Percentiles rank a stretch among this genome's conserved stretches.
These are phyloP conservation scores for Ephemerocybe angulata DNA, from an alignment of 768 basidiomycete species.

Conservation along the genomic window DNA sequence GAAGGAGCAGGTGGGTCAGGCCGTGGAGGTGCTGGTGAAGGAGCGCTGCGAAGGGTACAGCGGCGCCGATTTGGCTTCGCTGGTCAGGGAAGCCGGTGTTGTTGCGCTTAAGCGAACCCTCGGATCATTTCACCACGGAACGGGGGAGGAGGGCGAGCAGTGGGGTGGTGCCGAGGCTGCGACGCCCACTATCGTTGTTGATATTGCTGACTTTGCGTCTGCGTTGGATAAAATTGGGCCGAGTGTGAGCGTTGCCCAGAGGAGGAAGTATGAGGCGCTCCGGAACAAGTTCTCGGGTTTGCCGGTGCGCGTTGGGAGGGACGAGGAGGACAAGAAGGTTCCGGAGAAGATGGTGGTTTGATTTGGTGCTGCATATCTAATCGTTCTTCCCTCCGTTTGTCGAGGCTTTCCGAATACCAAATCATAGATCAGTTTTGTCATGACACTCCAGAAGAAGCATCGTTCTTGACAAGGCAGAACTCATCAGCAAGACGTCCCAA, in stretches of 20 bases:
- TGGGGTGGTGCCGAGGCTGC: conserved; percentile 9
- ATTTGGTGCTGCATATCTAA: no score
- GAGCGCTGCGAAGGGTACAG: conserved; percentile 82
- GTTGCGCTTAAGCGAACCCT: conserved; percentile 68
- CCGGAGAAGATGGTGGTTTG: conserved; percentile 11
- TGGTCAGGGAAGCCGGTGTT: conserved; percentile 89
- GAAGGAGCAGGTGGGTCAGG: conserved; percentile 19
- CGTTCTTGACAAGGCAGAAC: no score
- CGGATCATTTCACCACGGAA: conserved; percentile 65
- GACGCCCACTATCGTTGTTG: conserved; percentile 45
- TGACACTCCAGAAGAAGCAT: no score
- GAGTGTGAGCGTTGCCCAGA: conserved; percentile 78
- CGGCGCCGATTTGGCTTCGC: conserved; percentile 85
- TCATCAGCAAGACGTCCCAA: no score
- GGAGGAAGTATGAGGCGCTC: conserved; percentile 77
- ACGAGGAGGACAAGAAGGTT: conserved; percentile 36
- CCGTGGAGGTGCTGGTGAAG: conserved; percentile 47
- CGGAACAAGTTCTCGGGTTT: conserved; percentile 81
- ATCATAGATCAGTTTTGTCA: no score
- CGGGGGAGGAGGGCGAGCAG: conserved; percentile 32
- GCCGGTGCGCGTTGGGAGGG: conserved; percentile 49
- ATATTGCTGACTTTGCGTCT: conserved; percentile 60
- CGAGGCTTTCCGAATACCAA: no score
- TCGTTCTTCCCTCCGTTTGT: no score
- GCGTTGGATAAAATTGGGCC: conserved; percentile 83